Conservation (phyloP, 495 filamentous ascomycete species). For the Penicillium bovifimosum region DNA sequence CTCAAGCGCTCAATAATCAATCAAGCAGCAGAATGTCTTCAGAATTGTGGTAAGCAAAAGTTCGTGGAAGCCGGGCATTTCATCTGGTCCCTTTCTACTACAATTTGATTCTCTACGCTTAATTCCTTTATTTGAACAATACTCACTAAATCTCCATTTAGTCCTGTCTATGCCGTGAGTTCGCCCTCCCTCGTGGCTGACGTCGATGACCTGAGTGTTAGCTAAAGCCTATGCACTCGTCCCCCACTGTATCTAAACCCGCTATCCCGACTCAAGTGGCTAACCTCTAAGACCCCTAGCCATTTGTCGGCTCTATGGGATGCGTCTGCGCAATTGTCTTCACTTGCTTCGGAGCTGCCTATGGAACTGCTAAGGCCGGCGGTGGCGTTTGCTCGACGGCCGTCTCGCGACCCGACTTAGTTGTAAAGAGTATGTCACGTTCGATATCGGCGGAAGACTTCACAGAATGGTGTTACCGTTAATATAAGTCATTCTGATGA, state of each 20-base stretch:
- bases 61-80: too few species aligned
- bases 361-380: slow-evolving; percentile 98
- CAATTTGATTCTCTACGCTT: too few species aligned
- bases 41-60: too few species aligned
- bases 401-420: slow-evolving; percentile 94
- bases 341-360: slow-evolving; percentile 97
- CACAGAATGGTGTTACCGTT: neutral
- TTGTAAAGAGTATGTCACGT: slow-evolving; percentile 99
- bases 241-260: too few species aligned
- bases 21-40: too few species aligned
- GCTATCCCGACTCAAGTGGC: too few species aligned
- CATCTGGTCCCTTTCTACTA: too few species aligned
- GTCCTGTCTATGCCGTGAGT: slow-evolving; percentile 99
- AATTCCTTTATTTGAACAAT: too few species aligned
- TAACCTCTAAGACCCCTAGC: slow-evolving; percentile 51
- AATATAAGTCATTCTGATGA: neutral
- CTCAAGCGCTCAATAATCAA: too few species aligned
- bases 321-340: slow-evolving; percentile 98
- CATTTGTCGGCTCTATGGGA: slow-evolving; percentile 99
- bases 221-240: too few species aligned
- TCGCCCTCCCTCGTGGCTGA: slow-evolving; percentile 12
- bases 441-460: too few species aligned
- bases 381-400: slow-evolving; percentile 98
- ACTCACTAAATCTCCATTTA: too few species aligned
- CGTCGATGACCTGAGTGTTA: slow-evolving; percentile 7